Percentiles rank a stretch among this genome's conserved stretches.
Evolutionary conservation across 1,284 basidiomycete species (phyloP).

Genomic region (Volvariella volvacea): DNA sequence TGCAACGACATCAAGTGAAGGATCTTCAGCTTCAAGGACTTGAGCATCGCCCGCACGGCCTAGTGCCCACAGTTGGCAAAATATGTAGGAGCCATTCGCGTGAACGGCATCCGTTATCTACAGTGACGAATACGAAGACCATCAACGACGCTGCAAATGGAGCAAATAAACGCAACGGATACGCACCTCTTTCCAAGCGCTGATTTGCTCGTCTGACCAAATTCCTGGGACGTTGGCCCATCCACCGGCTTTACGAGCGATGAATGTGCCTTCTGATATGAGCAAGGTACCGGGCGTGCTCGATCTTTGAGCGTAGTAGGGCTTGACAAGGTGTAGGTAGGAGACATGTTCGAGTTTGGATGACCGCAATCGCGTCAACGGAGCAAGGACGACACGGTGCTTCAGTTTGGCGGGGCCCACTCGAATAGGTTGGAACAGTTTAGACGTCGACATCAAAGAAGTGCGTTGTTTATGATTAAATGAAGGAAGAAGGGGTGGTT

Average conservation of each 20-base stretch:
- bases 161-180: no score
- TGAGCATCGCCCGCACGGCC: conserved; percentile 30
- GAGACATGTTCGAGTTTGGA: conserved; percentile 13
- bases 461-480: no score
- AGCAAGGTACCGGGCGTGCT: conserved; percentile 37
- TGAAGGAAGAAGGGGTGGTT: no score
- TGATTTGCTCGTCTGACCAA: conserved; percentile 37
- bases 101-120: conserved; percentile 30
- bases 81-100: conserved; percentile 37
- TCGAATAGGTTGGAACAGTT: conserved; percentile 38
- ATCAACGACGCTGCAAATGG: not conserved
- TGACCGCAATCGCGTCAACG: conserved; percentile 28
- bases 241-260: conserved; percentile 32
- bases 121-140: not conserved
- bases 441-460: conserved; percentile 3
- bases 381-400: conserved; percentile 43
- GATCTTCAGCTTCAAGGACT: conserved; percentile 19
- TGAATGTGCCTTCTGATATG: conserved; percentile 41
- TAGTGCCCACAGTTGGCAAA: conserved; percentile 43
- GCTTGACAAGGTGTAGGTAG: conserved; percentile 25
- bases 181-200: conserved; percentile 40
- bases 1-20: conserved; percentile 10
- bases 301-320: conserved; percentile 44
- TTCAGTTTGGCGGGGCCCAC: conserved; percentile 34
- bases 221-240: conserved; percentile 33